A percentile compares a stretch with the other conserved stretches of the same genome.
Conservation (phyloP, 1,139 yeast species). For the Taiozyma sp. region DNA sequence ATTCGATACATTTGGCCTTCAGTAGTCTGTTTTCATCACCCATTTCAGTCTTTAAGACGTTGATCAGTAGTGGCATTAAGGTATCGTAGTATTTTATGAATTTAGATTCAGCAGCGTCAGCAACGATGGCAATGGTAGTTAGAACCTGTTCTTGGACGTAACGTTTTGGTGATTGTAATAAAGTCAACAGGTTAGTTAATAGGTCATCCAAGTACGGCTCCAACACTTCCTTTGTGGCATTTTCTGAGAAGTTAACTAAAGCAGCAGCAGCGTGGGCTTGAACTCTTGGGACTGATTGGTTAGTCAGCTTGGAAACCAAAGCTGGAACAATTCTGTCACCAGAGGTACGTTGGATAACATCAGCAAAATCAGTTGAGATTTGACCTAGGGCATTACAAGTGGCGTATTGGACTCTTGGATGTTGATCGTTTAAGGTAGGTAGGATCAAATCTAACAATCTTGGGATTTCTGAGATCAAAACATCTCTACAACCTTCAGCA, state of each 20-base stretch:
- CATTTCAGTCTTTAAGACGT: slow-evolving; percentile 74
- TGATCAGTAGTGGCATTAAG: slow-evolving; percentile 83
- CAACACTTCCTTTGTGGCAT: slow-evolving; percentile 78
- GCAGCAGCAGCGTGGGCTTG: slow-evolving; percentile 99
- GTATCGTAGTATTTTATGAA: slow-evolving; percentile 92
- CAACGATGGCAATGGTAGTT: slow-evolving; percentile 94
- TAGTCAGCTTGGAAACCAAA: slow-evolving; percentile 72
- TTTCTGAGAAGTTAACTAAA: slow-evolving; percentile 89
- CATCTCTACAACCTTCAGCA: slow-evolving; percentile 96
- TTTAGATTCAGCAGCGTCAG: slow-evolving; percentile 93
- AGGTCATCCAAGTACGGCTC: slow-evolving; percentile 89
- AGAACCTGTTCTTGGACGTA: slow-evolving; percentile 97
- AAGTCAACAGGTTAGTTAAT: slow-evolving; percentile 64
- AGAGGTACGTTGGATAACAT: slow-evolving; percentile 74
- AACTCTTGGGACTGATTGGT: slow-evolving; percentile 76
- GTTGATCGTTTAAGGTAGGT: slow-evolving; percentile 78
- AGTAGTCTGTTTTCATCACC: slow-evolving; percentile 76
- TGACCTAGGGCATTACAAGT: slow-evolving; percentile 97
- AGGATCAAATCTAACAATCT: slow-evolving; percentile 77
- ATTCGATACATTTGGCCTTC: slow-evolving; percentile 93
- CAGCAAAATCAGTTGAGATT: slow-evolving; percentile 97
- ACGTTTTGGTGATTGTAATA: slow-evolving; percentile 80
- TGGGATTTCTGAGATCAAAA: slow-evolving; percentile 77
- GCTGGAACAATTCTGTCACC: slow-evolving; percentile 84
- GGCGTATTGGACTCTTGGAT: slow-evolving; percentile 94